Base-by-base conservation (phyloP, 495 filamentous ascomycete species). In the Margaritispora aquatica region DNA sequence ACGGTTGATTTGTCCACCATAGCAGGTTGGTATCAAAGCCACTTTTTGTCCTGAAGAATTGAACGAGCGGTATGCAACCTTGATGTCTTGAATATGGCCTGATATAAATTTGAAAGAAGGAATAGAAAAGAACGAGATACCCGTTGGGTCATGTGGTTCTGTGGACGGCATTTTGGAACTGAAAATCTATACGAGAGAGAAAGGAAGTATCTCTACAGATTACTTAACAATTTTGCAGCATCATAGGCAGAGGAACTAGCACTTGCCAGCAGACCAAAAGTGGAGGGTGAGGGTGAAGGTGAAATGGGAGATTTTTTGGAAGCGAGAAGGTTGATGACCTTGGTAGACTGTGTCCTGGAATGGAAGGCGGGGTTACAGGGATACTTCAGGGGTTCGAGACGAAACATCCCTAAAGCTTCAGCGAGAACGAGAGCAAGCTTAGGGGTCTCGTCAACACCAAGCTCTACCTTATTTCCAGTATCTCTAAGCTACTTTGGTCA, bases 1-100 rank as follows among this genome's bases (percentile, higher is more conserved):
- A 0, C 57, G 58, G 13, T 74, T 67, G 31, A 81, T 69, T 38
- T 68, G 66, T 22, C 79, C 79, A 3, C 74, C 73, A 38, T 75
- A 80, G 60, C 77, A 81, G 4, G 79, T 81, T 20, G 73, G 73
- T 24, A 80, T 70, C 27, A 79, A 59, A n/a, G 68, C 73, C 1
- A 51, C 63, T 48, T 77, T 75, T 4, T 60, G 50, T 7, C 66
- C 63, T 2, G 62, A 67, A 10, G 70, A 71, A 44, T 77, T 77
- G 66, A 74, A 69, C 8, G 71, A 69, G 13, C 69, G 69, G 57
- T 77, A 81, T 26, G 78, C 76, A 17, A 80, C 59, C 24, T 68
- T 70, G 51, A 75, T 68, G 15, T 55, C 23, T 8, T 69, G 65
- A 13, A 71, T 55, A 2, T 60, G 68, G 9, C 70, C 72, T 36